Evolutionary conservation across 2,329 filamentous ascomycete species (phyloP).

Genomic region (Chrysosporium keratinophilum): DNA sequence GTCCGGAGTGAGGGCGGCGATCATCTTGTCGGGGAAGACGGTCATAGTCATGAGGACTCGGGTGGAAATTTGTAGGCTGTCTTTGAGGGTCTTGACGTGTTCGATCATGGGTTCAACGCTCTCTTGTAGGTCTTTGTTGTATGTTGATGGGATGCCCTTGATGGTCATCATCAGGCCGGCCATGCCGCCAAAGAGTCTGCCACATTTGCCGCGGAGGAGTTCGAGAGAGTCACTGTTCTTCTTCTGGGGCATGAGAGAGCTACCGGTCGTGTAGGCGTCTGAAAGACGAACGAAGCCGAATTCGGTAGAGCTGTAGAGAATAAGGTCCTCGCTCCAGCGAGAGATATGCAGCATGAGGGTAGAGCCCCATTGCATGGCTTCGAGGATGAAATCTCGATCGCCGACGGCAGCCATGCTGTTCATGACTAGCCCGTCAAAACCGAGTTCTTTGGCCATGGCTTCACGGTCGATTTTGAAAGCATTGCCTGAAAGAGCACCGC

Average conservation of each 20-base stretch:
- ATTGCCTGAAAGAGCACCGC: slow-evolving; percentile 70
- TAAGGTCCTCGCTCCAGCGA: slow-evolving; percentile 75
- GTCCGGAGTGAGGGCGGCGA: slow-evolving; percentile 63
- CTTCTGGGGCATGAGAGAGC: slow-evolving; percentile 72
- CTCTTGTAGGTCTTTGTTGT: slow-evolving; percentile 91
- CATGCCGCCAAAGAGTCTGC: slow-evolving; percentile 70
- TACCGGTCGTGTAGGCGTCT: slow-evolving; percentile 70
- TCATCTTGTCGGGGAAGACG: slow-evolving; percentile 64
- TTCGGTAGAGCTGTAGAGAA: slow-evolving; percentile 67
- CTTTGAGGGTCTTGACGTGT: slow-evolving; percentile 65
- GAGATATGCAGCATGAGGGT: slow-evolving; percentile 71
- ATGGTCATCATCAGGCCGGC: slow-evolving; percentile 66
- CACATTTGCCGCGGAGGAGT: slow-evolving; percentile 66
- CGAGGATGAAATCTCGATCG: slow-evolving; percentile 72
- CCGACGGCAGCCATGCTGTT: slow-evolving; percentile 69
- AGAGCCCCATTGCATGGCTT: slow-evolving; percentile 69
- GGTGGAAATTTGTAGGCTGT: slow-evolving; percentile 73
- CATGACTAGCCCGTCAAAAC: slow-evolving; percentile 63
- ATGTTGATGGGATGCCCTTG: slow-evolving; percentile 67
- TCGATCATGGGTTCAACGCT: slow-evolving; percentile 77
- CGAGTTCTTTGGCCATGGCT: slow-evolving; percentile 67
- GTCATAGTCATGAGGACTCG: slow-evolving; percentile 66
- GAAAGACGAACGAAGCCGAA: slow-evolving; percentile 67
- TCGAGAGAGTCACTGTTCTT: slow-evolving; percentile 66
- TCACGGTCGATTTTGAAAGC: slow-evolving; percentile 72